Percentiles rank a stretch among this genome's conserved stretches.
phyloP scores from a whole-genome alignment of 345 rosid species.

The Camelina hispida region DNA sequence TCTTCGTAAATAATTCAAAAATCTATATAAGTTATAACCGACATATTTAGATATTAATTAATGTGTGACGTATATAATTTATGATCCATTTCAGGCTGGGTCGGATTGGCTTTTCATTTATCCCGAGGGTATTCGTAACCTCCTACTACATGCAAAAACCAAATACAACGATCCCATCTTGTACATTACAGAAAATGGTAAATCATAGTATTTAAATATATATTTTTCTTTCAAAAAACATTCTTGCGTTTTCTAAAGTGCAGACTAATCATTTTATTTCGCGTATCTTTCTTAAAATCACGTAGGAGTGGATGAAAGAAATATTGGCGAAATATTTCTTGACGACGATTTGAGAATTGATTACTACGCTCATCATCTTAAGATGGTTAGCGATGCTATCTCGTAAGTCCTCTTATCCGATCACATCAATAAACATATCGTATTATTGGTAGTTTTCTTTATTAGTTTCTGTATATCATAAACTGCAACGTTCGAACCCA shows the following conservation, averaged over 20 bases:
- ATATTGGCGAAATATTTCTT: conserved; percentile 14
- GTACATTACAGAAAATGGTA: conserved; percentile 67
- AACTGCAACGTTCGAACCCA: not conserved
- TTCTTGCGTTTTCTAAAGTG: not conserved
- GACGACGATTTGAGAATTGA: conserved; percentile 45
- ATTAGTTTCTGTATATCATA: not conserved
- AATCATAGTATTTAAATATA: no score
- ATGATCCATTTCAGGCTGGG: conserved; percentile 38
- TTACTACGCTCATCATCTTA: conserved; percentile 46
- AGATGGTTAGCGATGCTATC: conserved; percentile 45
- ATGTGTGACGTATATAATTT: not conserved
- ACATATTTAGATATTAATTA: no score
- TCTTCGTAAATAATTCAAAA: not conserved
- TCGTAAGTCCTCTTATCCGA: conserved; percentile 31
- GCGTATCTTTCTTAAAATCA: not conserved
- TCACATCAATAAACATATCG: conserved; percentile 5
- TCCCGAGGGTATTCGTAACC: conserved; percentile 57
- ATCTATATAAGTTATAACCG: no score
- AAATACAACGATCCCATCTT: conserved; percentile 54
- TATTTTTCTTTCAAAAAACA: no score
- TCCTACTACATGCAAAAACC: conserved; percentile 49
- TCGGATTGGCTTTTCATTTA: conserved; percentile 51
- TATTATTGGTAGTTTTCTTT: not conserved
- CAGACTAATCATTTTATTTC: not conserved
- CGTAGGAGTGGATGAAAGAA: conserved; percentile 46